Evolutionary conservation across 768 basidiomycete genomes (phyloP).

Genomic region (Boletales sp.): DNA sequence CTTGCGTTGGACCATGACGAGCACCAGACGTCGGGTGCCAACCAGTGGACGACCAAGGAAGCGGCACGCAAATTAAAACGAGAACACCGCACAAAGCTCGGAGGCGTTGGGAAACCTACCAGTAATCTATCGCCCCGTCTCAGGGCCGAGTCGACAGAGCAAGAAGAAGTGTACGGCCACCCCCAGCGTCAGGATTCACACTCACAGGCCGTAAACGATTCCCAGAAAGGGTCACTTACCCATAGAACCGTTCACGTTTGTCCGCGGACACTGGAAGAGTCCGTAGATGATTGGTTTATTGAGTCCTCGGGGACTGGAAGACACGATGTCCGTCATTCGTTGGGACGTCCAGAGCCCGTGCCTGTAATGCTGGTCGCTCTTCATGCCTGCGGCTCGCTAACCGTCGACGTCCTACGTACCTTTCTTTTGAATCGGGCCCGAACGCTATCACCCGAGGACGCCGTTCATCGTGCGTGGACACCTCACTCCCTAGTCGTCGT

Average conservation of each 20-base stretch:
- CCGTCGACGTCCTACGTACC: constrained; percentile 60
- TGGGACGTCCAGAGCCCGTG: constrained; percentile 7
- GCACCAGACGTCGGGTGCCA: constrained; percentile 57
- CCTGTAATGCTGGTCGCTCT: constrained; percentile 65
- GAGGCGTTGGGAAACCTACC: background rate
- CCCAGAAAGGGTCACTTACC: constrained; percentile 38
- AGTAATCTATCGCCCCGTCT: background rate
- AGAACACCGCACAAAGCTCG: constrained; percentile 6
- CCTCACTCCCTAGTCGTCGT: constrained; percentile 56
- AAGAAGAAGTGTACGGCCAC: background rate
- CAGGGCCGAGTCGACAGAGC: background rate
- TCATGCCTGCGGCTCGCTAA: constrained; percentile 75
- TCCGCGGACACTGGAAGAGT: constrained; percentile 40
- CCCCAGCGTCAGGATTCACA: background rate
- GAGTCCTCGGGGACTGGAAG: constrained; percentile 6
- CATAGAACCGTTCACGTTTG: constrained; percentile 58
- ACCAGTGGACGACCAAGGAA: constrained; percentile 36
- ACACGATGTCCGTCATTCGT: background rate
- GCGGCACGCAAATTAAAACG: constrained; percentile 16
- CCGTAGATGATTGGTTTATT: constrained; percentile 53
- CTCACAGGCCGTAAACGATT: background rate
- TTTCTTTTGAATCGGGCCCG: constrained; percentile 34
- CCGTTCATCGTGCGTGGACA: constrained; percentile 37
- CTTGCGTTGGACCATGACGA: constrained; percentile 66
- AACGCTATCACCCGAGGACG: constrained; percentile 1